These are phyloP conservation scores for Phytophthora sp. DNA, from an alignment of 352 stramenopile genomes.

Conservation along the genomic window DNA sequence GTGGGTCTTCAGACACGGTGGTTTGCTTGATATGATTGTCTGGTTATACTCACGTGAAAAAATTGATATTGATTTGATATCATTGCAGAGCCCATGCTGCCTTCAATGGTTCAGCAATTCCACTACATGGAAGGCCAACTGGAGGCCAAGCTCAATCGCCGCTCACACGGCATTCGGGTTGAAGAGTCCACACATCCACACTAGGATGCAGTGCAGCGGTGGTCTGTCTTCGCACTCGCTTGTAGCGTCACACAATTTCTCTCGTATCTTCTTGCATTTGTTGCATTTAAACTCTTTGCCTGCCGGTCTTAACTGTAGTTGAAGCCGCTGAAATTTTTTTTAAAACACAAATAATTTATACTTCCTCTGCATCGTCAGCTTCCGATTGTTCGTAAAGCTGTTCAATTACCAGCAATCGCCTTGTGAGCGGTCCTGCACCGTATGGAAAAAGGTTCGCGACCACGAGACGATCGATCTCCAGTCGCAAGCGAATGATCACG, in stretches of 20 bases:
- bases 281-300: slow-evolving; percentile 17
- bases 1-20: slow-evolving; percentile 32
- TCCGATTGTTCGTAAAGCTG: slow-evolving; percentile 49
- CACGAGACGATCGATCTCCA: slow-evolving; percentile 66
- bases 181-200: slow-evolving; percentile 47
- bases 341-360: slow-evolving; percentile 59
- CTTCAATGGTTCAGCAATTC: slow-evolving; percentile 80
- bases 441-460: slow-evolving; percentile 61
- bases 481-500: slow-evolving; percentile 62
- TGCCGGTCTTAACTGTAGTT: neutral
- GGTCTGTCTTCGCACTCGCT: neutral
- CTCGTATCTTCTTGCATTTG: slow-evolving; percentile 33
- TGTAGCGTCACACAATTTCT: slow-evolving; percentile 4
- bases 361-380: slow-evolving; percentile 20
- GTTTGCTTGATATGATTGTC: neutral
- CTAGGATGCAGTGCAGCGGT: slow-evolving; percentile 20
- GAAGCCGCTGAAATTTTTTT: slow-evolving; percentile 15
- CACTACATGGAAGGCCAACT: slow-evolving; percentile 83
- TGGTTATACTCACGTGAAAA: slow-evolving; percentile 12
- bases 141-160: slow-evolving; percentile 61
- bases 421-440: slow-evolving; percentile 47
- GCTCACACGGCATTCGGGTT: slow-evolving; percentile 52
- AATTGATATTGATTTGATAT: neutral
- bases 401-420: slow-evolving; percentile 58
- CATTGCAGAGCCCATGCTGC: slow-evolving; percentile 70